These are phyloP conservation scores for Arthrobotrys sphaeroides DNA, from an alignment of 2,329 filamentous ascomycete species.

Conservation along the genomic window DNA sequence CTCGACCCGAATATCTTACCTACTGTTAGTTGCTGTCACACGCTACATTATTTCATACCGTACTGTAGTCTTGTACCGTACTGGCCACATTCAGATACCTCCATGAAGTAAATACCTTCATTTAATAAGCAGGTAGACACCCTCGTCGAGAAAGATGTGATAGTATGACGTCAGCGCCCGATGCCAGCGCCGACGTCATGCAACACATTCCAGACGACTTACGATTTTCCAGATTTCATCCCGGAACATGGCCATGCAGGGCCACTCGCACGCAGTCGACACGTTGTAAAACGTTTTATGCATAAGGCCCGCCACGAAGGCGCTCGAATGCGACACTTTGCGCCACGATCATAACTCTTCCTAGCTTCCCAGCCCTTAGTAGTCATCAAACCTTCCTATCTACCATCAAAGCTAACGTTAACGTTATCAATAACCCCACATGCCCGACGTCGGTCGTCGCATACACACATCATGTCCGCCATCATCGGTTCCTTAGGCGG, in stretches of 20 bases:
- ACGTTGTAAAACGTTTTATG: too few species aligned
- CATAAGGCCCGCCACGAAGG: not conserved
- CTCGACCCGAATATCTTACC: too few species aligned
- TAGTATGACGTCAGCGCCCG: not conserved
- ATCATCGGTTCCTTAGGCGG: slow-evolving; percentile 61
- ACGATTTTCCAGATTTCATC: not conserved
- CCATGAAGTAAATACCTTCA: too few species aligned
- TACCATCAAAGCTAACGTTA: not conserved
- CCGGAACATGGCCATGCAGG: not conserved
- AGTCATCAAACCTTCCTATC: not conserved
- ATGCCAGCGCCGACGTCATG: slow-evolving; percentile 14
- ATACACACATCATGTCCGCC: slow-evolving; percentile 25
- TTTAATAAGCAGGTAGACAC: too few species aligned
- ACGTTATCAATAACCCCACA: too few species aligned
- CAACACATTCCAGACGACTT: slow-evolving; percentile 27
- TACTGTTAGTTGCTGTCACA: too few species aligned
- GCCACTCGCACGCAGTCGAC: too few species aligned
- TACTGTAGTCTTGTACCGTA: too few species aligned
- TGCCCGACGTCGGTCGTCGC: not conserved
- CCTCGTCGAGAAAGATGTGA: too few species aligned
- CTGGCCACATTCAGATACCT: too few species aligned
- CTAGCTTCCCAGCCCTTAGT: too few species aligned
- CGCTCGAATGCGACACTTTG: slow-evolving; percentile 29
- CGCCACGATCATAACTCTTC: slow-evolving; percentile 6
- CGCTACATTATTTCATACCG: too few species aligned